A percentile compares a stretch with the other conserved stretches of the same genome.
Evolutionary conservation across 75 land plant species (phyloP).

Genomic region (Isoetes taiwanensis): DNA sequence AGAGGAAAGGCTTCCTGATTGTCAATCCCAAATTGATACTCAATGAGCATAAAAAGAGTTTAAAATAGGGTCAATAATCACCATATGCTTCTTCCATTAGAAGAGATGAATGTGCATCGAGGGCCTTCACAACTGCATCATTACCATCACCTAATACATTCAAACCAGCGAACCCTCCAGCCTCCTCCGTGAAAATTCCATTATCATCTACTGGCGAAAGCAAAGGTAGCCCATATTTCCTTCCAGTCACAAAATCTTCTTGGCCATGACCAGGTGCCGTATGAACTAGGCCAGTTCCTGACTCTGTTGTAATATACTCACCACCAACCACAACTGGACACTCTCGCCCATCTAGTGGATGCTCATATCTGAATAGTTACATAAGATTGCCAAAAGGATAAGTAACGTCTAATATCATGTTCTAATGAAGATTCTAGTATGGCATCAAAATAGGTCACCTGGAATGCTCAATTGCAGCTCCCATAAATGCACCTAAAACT

Average conservation of each 20-base stretch:
- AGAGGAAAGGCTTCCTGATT: too few relatives aligned
- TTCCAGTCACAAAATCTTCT: slow-evolving; percentile 80
- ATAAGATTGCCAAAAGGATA: background rate
- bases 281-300: slow-evolving; percentile 97
- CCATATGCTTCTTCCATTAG: slow-evolving; percentile 86
- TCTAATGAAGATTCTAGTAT: background rate
- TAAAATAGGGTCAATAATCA: slow-evolving; percentile 7
- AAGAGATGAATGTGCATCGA: slow-evolving; percentile 51
- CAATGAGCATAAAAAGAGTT: too few relatives aligned
- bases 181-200: slow-evolving; percentile 93
- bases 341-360: slow-evolving; percentile 65
- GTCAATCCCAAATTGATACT: too few relatives aligned
- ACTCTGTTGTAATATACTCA: slow-evolving; percentile 91
- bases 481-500: slow-evolving; percentile 42
- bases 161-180: slow-evolving; percentile 67
- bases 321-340: slow-evolving; percentile 92
- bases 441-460: slow-evolving; percentile 28
- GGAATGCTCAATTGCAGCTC: slow-evolving; percentile 75
- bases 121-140: slow-evolving; percentile 53
- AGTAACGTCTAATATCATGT: background rate
- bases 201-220: slow-evolving; percentile 92
- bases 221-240: slow-evolving; percentile 77
- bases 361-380: slow-evolving; percentile 46
- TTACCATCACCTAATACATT: slow-evolving; percentile 91
- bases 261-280: slow-evolving; percentile 99